Conservation (phyloP, 176 grass and related monocot species). For the Rhynchospora tenuis region DNA sequence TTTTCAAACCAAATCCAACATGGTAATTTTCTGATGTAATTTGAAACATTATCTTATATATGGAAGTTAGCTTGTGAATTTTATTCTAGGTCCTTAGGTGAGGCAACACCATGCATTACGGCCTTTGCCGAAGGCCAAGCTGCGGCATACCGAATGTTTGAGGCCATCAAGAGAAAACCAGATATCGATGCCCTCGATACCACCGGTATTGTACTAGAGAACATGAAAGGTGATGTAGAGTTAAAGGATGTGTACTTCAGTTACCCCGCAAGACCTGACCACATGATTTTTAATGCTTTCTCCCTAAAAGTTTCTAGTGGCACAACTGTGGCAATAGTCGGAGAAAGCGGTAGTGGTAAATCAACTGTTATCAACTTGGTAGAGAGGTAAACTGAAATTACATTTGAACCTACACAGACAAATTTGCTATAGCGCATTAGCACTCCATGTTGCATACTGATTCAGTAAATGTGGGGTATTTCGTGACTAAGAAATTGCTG, state of each 20-base stretch:
- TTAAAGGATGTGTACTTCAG: slow-evolving; percentile 75
- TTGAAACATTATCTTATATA: neutral
- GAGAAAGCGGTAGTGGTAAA: slow-evolving; percentile 81
- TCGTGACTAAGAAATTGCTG: no score
- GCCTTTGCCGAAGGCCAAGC: slow-evolving; percentile 83
- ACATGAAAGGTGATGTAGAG: slow-evolving; percentile 67
- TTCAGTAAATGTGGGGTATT: no score
- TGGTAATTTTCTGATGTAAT: neutral
- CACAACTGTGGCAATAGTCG: slow-evolving; percentile 73
- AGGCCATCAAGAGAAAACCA: slow-evolving; percentile 66
- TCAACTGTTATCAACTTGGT: slow-evolving; percentile 75
- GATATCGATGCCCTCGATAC: slow-evolving; percentile 48
- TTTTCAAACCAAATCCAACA: neutral
- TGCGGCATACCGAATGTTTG: slow-evolving; percentile 82
- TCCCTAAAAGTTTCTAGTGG: slow-evolving; percentile 54
- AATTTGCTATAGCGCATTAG: no score
- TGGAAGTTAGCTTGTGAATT: neutral
- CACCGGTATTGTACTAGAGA: slow-evolving; percentile 51
- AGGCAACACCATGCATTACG: slow-evolving; percentile 55
- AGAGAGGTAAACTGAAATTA: slow-evolving; percentile 23
- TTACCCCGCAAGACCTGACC: slow-evolving; percentile 57
- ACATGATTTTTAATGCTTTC: slow-evolving; percentile 62
- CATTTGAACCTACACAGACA: neutral
- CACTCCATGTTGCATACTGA: no score
- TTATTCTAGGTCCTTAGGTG: slow-evolving; percentile 60